A percentile compares a stretch with the other conserved stretches of the same genome.
Evolutionary conservation across 306 rosid species (phyloP).

Genomic region (Trifolium repens): DNA sequence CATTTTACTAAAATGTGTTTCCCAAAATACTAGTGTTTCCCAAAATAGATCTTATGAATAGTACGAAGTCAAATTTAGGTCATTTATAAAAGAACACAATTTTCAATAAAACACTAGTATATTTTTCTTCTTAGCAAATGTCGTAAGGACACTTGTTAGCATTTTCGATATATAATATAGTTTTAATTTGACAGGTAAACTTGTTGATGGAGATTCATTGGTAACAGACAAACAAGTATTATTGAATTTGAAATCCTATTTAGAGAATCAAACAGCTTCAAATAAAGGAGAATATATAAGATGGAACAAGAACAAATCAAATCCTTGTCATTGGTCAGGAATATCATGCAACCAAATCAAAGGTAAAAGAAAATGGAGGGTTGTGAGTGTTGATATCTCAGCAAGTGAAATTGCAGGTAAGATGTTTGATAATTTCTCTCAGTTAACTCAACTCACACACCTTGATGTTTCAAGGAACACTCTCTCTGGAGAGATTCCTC

Average conservation of each 20-base stretch:
- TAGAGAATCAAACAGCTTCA: conserved; percentile 51
- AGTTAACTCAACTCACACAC: conserved; percentile 60
- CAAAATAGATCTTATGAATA: no score
- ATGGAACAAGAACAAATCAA: conserved; percentile 59
- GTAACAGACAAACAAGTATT: conserved; percentile 60
- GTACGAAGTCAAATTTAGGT: no score
- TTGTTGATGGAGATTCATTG: conserved; percentile 59
- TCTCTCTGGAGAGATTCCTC: conserved; percentile 57
- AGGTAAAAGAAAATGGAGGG: conserved; percentile 37
- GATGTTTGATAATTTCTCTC: conserved; percentile 65
- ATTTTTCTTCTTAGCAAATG: no score
- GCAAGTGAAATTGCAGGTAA: conserved; percentile 50
- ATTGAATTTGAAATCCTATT: conserved; percentile 54
- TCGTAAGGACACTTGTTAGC: no score
- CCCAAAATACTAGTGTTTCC: no score
- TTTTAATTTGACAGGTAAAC: conserved; percentile 43
- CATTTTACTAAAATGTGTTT: no score
- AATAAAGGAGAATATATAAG: conserved; percentile 60
- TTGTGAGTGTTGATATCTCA: conserved; percentile 59
- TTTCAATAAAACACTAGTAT: no score
- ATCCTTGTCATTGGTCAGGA: conserved; percentile 72
- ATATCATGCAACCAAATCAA: conserved; percentile 52
- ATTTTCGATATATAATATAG: no score
- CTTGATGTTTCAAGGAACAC: conserved; percentile 82
- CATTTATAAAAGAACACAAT: no score